phyloP scores from a whole-genome alignment of 805 yeast species.

The Wickerhamiella spandovensis region DNA sequence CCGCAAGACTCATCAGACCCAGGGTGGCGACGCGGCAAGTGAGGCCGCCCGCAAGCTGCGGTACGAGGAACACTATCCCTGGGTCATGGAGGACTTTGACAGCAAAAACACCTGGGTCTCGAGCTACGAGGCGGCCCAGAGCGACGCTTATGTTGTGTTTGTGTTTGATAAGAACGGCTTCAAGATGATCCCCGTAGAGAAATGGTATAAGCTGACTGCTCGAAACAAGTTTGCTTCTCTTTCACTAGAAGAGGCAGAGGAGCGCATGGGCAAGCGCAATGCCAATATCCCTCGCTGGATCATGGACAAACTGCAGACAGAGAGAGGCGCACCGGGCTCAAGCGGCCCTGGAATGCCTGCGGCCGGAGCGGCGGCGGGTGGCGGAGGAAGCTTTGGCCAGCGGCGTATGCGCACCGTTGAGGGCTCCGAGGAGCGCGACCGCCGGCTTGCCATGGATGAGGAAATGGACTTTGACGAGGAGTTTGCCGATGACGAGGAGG shows the following conservation, averaged over 20 bases:
- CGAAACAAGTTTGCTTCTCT: constrained; percentile 87
- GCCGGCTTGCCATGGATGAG: constrained; percentile 49
- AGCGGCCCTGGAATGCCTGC: constrained; percentile 3
- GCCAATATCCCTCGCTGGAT: constrained; percentile 77
- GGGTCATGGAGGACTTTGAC: constrained; percentile 96
- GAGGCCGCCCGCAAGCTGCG: constrained; percentile 73
- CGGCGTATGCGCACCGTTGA: constrained; percentile 19
- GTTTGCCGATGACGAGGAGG: constrained; percentile 97
- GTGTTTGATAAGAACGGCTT: constrained; percentile 81
- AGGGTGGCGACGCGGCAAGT: constrained; percentile 65
- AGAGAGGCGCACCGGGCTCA: neutral
- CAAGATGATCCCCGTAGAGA: constrained; percentile 89
- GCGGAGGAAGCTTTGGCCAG: constrained; percentile 5
- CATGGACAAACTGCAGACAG: constrained; percentile 51
- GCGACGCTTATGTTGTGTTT: constrained; percentile 74
- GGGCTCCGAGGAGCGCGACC: constrained; percentile 30
- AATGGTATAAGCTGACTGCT: constrained; percentile 85
- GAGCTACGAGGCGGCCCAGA: constrained; percentile 80
- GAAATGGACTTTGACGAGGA: constrained; percentile 83
- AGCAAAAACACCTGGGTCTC: constrained; percentile 93
- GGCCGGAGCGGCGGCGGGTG: constrained; percentile 26
- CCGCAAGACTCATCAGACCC: constrained; percentile 74
- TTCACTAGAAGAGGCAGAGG: constrained; percentile 93
- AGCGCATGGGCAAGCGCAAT: constrained; percentile 69
- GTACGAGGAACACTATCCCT: constrained; percentile 93